Conservation (phyloP, 2,329 filamentous ascomycete species). For the Penicillium sp. region DNA sequence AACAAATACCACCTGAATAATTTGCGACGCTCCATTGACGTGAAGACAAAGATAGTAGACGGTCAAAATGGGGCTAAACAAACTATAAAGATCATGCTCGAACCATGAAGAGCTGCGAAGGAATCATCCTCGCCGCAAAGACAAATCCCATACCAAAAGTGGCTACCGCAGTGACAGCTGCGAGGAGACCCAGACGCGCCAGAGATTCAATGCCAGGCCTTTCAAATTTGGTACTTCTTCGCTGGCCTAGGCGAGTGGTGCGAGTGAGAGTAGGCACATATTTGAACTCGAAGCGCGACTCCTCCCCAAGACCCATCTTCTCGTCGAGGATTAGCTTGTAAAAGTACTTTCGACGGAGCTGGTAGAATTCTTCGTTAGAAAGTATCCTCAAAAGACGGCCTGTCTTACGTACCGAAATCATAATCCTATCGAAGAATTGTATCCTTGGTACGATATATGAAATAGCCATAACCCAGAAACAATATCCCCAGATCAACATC, state of each 20-base stretch:
- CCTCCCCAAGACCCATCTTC: conserved; percentile 61
- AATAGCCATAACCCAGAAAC: conserved; percentile 59
- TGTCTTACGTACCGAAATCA: conserved; percentile 46
- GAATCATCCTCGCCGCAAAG: conserved; percentile 13
- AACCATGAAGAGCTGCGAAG: conserved; percentile 7
- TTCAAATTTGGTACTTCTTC: conserved; percentile 18
- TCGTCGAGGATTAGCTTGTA: conserved; percentile 62
- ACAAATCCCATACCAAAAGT: conserved; percentile 11
- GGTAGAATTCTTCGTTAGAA: background rate
- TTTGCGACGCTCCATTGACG: too few relatives aligned
- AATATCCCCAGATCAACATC: conserved; percentile 61
- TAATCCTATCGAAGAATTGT: conserved; percentile 48
- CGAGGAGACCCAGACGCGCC: conserved; percentile 25
- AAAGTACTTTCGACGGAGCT: conserved; percentile 49
- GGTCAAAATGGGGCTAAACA: too few relatives aligned
- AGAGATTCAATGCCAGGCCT: conserved; percentile 25
- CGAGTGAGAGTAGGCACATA: conserved; percentile 42
- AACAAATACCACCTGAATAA: too few relatives aligned
- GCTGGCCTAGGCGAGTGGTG: conserved; percentile 26
- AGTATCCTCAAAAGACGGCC: background rate
- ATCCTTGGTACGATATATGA: conserved; percentile 48
- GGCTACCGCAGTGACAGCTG: conserved; percentile 12
- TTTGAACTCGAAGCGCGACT: conserved; percentile 68
- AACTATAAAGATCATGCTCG: background rate
- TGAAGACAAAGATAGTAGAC: too few relatives aligned